phyloP scores from a whole-genome alignment of 2,329 filamentous ascomycete species.

The Lasiodiplodia hormozganensis region DNA sequence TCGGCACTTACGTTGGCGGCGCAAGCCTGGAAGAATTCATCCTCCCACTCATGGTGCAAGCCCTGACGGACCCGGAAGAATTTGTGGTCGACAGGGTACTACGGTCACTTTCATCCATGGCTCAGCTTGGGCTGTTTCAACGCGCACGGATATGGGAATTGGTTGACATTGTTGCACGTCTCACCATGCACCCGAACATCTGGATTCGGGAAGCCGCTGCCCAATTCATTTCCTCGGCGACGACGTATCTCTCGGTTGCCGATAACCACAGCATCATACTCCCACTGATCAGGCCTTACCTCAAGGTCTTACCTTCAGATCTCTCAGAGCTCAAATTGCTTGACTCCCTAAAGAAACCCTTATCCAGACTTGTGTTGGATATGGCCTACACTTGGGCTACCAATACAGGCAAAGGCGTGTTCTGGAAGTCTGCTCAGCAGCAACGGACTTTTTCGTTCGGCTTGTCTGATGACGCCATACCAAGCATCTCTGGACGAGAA shows the following conservation, averaged over 20 bases:
- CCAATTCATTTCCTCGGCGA: conserved; percentile 80
- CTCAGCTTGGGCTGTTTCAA: conserved; percentile 85
- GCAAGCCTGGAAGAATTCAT: conserved; percentile 94
- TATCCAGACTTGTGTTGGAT: conserved; percentile 82
- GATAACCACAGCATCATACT: conserved; percentile 84
- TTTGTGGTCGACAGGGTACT: conserved; percentile 92
- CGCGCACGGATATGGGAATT: conserved; percentile 86
- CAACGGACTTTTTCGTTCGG: conserved; percentile 74
- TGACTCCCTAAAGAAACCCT: conserved; percentile 81
- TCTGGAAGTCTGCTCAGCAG: conserved; percentile 82
- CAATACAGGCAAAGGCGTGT: conserved; percentile 79
- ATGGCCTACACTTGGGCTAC: conserved; percentile 85
- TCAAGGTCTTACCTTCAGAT: conserved; percentile 74
- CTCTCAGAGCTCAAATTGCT: conserved; percentile 78
- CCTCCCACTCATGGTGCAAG: conserved; percentile 92
- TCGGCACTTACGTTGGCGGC: conserved; percentile 88
- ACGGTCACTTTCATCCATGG: conserved; percentile 86
- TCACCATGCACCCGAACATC: conserved; percentile 90
- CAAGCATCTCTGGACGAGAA: conserved; percentile 64
- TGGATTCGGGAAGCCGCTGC: conserved; percentile 94
- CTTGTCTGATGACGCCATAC: conserved; percentile 60
- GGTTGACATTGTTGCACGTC: conserved; percentile 80
- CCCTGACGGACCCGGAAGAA: conserved; percentile 89
- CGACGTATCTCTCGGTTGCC: conserved; percentile 76
- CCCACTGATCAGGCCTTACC: conserved; percentile 80